Percentiles rank a stretch among this genome's conserved stretches.
These are phyloP conservation scores for Cordyceps militaris DNA, from an alignment of 2,329 filamentous ascomycete genomes.

Conservation along the genomic window DNA sequence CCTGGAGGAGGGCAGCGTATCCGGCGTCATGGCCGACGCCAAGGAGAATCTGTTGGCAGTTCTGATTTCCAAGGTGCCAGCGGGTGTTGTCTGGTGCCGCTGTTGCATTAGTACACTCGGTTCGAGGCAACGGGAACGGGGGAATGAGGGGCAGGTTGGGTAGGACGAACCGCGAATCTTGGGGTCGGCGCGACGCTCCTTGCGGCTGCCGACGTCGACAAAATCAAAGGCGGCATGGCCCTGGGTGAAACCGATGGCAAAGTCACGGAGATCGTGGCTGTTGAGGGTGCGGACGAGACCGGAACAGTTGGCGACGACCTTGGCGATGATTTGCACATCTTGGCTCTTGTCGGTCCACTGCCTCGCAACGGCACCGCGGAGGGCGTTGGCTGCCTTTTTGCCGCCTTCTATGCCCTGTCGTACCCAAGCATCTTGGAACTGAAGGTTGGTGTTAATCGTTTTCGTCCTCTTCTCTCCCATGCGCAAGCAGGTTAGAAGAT, in stretches of 20 bases:
- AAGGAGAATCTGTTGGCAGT: conserved; percentile 55
- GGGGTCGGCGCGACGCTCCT: conserved; percentile 49
- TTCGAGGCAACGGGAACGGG: not conserved
- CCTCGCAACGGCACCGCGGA: conserved; percentile 41
- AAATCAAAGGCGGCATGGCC: conserved; percentile 55
- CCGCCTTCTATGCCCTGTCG: conserved; percentile 49
- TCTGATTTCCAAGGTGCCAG: conserved; percentile 53
- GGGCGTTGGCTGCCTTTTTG: conserved; percentile 42
- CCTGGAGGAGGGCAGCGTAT: conserved; percentile 53
- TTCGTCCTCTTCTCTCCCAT: not conserved
- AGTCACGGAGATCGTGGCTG: conserved; percentile 46
- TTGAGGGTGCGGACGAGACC: conserved; percentile 44
- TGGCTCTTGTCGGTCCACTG: conserved; percentile 37
- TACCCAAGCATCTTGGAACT: conserved; percentile 53
- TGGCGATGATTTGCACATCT: conserved; percentile 48
- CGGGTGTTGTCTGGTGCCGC: conserved; percentile 37
- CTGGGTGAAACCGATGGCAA: conserved; percentile 54
- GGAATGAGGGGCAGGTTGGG: not conserved
- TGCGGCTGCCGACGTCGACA: conserved; percentile 53
- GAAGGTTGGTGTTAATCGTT: conserved; percentile 8
- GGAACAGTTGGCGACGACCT: conserved; percentile 48
- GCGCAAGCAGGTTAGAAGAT: not conserved
- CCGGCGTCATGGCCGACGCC: conserved; percentile 56
- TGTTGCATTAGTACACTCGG: not conserved
- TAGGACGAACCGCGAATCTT: conserved; percentile 50